Percentiles rank a stretch among this genome's conserved stretches.
phyloP scores from a whole-genome alignment of 208 protist genomes.

The Crithidia acanthocephali region DNA sequence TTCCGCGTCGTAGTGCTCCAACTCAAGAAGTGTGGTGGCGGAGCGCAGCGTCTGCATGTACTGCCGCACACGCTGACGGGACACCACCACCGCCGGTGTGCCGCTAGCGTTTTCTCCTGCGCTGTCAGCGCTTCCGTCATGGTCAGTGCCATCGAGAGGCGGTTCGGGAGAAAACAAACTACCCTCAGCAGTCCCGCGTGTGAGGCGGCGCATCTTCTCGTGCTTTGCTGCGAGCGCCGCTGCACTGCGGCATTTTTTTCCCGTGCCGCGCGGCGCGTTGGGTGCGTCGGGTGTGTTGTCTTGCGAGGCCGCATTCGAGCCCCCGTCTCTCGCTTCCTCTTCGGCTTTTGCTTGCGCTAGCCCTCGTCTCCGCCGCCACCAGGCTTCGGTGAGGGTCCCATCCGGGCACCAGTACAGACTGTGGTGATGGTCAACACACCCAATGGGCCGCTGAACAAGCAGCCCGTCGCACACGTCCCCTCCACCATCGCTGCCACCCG shows the following conservation, averaged over 20 bases:
- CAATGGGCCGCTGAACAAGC: conserved; percentile 50
- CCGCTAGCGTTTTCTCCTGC: no score
- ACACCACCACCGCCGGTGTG: no score
- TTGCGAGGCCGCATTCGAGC: no score
- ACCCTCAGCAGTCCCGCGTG: conserved; percentile 25
- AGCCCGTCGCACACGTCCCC: conserved; percentile 9
- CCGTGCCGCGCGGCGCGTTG: background rate
- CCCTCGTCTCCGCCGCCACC: conserved; percentile 4
- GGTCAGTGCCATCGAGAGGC: background rate
- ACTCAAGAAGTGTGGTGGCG: conserved; percentile 45
- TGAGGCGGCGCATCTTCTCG: conserved; percentile 58
- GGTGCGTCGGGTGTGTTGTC: background rate
- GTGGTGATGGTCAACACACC: conserved; percentile 66
- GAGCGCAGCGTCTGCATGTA: conserved; percentile 52
- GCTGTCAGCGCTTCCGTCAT: no score
- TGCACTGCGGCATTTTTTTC: conserved; percentile 1
- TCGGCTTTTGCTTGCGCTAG: conserved; percentile 3
- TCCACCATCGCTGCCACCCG: background rate
- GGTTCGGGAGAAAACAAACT: background rate
- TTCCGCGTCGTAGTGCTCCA: conserved; percentile 46
- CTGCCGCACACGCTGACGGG: conserved; percentile 4
- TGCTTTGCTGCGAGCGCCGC: conserved; percentile 50
- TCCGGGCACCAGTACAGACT: conserved; percentile 80
- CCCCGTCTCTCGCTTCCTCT: background rate
- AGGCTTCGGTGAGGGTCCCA: conserved; percentile 11